A percentile compares a stretch with the other conserved stretches of the same genome.
Conservation (phyloP, 1,139 yeast species). For the Saccharomyces hybrid region DNA sequence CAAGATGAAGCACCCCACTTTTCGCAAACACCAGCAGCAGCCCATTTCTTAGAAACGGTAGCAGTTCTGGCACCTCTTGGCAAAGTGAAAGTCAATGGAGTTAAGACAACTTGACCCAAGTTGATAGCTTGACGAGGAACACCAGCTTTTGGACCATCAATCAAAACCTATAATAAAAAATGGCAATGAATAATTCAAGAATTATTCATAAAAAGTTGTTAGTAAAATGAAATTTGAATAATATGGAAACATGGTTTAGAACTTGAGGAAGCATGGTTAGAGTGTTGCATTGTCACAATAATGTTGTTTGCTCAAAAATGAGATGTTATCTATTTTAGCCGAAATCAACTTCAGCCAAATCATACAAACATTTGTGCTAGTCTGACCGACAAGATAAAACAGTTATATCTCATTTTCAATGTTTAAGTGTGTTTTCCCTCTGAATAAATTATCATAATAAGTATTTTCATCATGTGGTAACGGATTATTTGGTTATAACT, state of each 20-base stretch:
- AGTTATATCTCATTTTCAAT: not conserved
- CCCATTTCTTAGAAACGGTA: constrained; percentile 87
- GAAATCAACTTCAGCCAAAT: not conserved
- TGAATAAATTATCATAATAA: not conserved
- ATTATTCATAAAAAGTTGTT: not conserved
- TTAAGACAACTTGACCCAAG: constrained; percentile 82
- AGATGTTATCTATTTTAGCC: not conserved
- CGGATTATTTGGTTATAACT: not conserved
- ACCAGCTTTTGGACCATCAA: constrained; percentile 88
- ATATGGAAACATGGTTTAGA: not conserved
- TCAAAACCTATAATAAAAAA: constrained; percentile 50
- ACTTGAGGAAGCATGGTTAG: not conserved
- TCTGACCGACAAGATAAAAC: not conserved
- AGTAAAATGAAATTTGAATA: not conserved
- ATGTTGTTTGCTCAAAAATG: not conserved
- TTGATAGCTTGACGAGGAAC: constrained; percentile 88
- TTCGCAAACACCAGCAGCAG: constrained; percentile 77
- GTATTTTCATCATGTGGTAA: not conserved
- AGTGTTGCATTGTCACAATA: not conserved
- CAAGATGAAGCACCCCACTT: constrained; percentile 92
- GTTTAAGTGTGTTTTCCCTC: not conserved
- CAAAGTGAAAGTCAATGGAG: constrained; percentile 81
- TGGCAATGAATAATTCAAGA: not conserved
- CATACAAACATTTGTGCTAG: not conserved
- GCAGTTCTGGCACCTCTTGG: constrained; percentile 93